Percentiles rank a stretch among this genome's conserved stretches.
phyloP scores from a whole-genome alignment of 2,329 filamentous ascomycete genomes.

The Diaporthe vexans region DNA sequence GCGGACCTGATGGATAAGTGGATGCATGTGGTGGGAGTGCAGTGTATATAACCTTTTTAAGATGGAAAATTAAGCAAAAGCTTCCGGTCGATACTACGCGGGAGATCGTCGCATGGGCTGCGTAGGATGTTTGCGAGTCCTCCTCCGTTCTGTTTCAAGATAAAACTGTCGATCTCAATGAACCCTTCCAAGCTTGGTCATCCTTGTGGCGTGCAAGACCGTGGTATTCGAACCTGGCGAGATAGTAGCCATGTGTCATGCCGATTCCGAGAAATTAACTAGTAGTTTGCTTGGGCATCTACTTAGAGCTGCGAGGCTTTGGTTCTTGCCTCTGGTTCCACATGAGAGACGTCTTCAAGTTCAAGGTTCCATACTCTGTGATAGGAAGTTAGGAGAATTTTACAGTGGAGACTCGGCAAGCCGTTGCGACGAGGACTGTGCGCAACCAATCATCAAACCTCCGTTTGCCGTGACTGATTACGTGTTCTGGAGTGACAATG shows the following conservation, averaged over 20 bases:
- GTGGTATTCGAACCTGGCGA: background rate
- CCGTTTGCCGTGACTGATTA: background rate
- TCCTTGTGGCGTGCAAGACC: background rate
- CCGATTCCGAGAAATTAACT: background rate
- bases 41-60: background rate
- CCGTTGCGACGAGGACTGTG: background rate
- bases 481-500: background rate
- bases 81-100: too few species aligned
- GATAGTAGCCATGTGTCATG: too few species aligned
- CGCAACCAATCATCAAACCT: background rate
- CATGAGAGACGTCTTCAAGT: background rate
- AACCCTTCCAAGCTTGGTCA: background rate
- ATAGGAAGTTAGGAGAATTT: too few species aligned
- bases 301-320: too few species aligned
- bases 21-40: background rate
- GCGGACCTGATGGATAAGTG: background rate
- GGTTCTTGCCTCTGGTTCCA: background rate
- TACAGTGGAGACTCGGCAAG: background rate
- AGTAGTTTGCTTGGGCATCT: background rate
- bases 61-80: too few species aligned
- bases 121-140: background rate
- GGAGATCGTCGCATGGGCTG: background rate
- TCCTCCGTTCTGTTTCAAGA: background rate
- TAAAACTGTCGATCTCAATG: constrained; percentile 4
- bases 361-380: background rate